Evolutionary conservation across 257 asterid genomes (phyloP).

Genomic region (Striga asiatica): DNA sequence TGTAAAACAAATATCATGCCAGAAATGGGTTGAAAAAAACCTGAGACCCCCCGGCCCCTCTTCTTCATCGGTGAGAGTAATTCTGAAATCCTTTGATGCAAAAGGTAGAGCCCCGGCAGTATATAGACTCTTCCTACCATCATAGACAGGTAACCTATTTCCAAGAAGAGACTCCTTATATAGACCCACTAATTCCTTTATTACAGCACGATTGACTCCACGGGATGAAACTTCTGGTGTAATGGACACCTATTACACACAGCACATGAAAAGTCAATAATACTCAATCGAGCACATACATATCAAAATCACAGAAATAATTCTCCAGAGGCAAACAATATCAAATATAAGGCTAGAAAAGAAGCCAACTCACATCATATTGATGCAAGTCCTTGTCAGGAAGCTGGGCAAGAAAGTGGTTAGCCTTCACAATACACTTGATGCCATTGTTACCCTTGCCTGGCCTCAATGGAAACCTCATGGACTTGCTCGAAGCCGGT

Average conservation of each 20-base stretch:
- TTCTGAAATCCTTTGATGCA: constrained; percentile 41
- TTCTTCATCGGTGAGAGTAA: constrained; percentile 50
- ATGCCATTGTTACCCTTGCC: constrained; percentile 52
- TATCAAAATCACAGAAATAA: too few species aligned
- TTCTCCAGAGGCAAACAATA: too few species aligned
- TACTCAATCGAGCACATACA: too few species aligned
- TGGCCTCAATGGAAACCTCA: constrained; percentile 62
- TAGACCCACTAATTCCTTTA: constrained; percentile 42
- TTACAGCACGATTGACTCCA: constrained; percentile 61
- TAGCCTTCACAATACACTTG: constrained; percentile 53
- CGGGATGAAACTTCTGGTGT: constrained; percentile 57
- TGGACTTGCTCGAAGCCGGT: constrained; percentile 47
- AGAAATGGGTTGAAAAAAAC: constrained; percentile 16
- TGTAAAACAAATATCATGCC: not conserved
- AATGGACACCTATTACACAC: constrained; percentile 40
- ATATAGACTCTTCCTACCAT: constrained; percentile 69
- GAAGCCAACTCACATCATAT: too few species aligned
- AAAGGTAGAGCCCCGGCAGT: constrained; percentile 79
- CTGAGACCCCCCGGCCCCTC: constrained; percentile 44
- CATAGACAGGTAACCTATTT: constrained; percentile 65
- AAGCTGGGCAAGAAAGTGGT: too few species aligned
- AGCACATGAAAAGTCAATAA: not conserved
- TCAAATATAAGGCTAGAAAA: too few species aligned
- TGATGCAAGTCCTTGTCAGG: too few species aligned
- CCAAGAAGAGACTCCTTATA: constrained; percentile 59